Evolutionary conservation across 2,329 filamentous ascomycete species (phyloP).

Genomic region (Paraphaeosphaeria sporulosa): DNA sequence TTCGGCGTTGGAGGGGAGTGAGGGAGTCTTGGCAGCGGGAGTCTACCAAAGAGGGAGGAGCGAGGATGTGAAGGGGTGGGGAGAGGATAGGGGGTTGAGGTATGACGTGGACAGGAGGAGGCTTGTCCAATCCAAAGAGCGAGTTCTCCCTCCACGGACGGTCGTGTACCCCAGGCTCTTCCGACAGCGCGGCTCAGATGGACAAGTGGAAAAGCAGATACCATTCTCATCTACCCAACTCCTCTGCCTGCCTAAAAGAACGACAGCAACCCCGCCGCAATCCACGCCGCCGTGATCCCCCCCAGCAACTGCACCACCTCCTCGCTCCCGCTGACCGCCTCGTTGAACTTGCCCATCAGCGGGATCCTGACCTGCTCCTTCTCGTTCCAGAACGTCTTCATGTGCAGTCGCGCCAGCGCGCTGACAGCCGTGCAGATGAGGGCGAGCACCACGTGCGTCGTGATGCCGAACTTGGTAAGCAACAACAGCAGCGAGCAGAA

Average conservation of each 20-base stretch:
- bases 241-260: constrained; percentile 16
- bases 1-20: neutral
- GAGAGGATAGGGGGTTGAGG: neutral
- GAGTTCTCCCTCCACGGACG: too few relatives aligned
- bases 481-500: neutral
- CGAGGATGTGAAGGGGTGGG: neutral
- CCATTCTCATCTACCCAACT: neutral
- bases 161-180: too few relatives aligned
- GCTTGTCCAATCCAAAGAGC: too few relatives aligned
- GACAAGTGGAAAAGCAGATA: neutral
- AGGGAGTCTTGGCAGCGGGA: neutral
- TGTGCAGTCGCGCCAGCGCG: constrained; percentile 30
- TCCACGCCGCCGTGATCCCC: constrained; percentile 30
- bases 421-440: constrained; percentile 25
- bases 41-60: neutral
- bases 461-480: constrained; percentile 1
- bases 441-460: constrained; percentile 15
- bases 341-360: constrained; percentile 47
- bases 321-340: constrained; percentile 44
- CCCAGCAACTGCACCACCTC: constrained; percentile 35
- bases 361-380: constrained; percentile 42
- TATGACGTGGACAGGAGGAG: too few relatives aligned
- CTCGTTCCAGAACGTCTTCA: constrained; percentile 45
- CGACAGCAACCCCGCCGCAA: constrained; percentile 26
- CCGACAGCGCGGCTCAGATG: too few relatives aligned